Base-by-base conservation (phyloP, 2,329 filamentous ascomycete species). In the Beauveria scarabaeidicola region DNA sequence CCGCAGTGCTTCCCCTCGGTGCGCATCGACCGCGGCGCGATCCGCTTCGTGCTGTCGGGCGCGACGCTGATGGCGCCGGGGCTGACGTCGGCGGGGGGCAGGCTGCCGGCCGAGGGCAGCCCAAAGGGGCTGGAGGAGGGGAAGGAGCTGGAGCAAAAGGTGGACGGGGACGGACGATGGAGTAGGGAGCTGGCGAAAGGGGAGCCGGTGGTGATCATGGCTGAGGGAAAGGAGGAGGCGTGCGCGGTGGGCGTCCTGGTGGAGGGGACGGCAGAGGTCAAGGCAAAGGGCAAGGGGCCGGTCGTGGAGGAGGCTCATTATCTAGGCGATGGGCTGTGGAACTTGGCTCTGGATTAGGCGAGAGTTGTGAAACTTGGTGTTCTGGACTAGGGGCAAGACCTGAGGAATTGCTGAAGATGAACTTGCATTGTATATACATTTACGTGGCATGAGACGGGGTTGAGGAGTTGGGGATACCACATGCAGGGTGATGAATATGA, bases 61-160 rank as follows among this genome's bases (percentile, higher is more conserved):
- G 94, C 94, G 1, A 91, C 93, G 15, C 86, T 99, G 63, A 99
- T 99, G 94, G 93, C 91, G 1, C 94, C 94, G 0, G 94, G 94
- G 0, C 74, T 99, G 66, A 99, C 94, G 29, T 91, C 86, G 21
- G 75, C 85, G 0, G 94, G 94, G 0, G 94, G 94, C 0, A 74
- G 89, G 52, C 74, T 99, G 68, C 94, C 94, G 0, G 76, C 83
- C 2, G 74, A 76, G 4, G 73, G 73, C 8, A 70, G 64, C 58
- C 68, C 62, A 2, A 69, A 64, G 68, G 65, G 60, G 61, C 62
- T 71, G 38, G 69, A 64, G 52, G 74, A 75, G 63, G 75, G 73
- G 5, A 71, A 74, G 48, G 77, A 81, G 72, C 69, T 78, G 62
- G 72, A 75, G 1, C 73, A 75, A 64, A 46, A 63, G 50, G 68